Conservation (phyloP, 495 filamentous ascomycete genomes). For the Thermochaetoides thermophila region DNA sequence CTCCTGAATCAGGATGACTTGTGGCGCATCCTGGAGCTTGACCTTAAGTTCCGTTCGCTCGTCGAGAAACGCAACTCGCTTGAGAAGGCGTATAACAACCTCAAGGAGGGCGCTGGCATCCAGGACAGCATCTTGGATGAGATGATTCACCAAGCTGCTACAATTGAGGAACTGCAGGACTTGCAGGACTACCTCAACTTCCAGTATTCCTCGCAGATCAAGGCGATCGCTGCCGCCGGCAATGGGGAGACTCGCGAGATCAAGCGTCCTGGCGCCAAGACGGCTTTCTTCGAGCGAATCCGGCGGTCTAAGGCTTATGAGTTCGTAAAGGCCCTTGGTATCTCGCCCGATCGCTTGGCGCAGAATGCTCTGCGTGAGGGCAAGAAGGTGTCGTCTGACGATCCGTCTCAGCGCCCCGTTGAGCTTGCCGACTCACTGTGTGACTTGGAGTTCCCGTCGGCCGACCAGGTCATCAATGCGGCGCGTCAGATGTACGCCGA, state of each 20-base stretch:
- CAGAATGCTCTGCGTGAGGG: constrained; percentile 67
- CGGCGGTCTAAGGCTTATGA: constrained; percentile 64
- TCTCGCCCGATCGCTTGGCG: constrained; percentile 75
- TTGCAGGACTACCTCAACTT: constrained; percentile 95
- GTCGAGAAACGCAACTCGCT: constrained; percentile 78
- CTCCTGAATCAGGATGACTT: constrained; percentile 83
- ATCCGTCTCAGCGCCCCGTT: constrained; percentile 57
- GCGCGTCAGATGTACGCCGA: constrained; percentile 83
- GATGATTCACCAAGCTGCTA: constrained; percentile 56
- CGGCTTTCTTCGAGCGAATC: constrained; percentile 66
- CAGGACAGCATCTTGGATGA: constrained; percentile 59
- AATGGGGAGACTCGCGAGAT: constrained; percentile 23
- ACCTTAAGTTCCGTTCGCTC: constrained; percentile 83
- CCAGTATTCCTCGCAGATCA: constrained; percentile 70
- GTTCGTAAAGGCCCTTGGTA: constrained; percentile 78
- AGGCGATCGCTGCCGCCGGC: constrained; percentile 55
- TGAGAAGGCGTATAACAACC: constrained; percentile 56
- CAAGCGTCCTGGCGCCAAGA: constrained; percentile 65
- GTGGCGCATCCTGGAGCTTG: constrained; percentile 86
- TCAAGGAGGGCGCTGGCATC: constrained; percentile 43
- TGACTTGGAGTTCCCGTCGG: constrained; percentile 58
- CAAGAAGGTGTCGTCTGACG: constrained; percentile 67
- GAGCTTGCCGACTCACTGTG: constrained; percentile 69
- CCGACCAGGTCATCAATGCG: constrained; percentile 56
- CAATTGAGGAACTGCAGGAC: constrained; percentile 90